A percentile compares a stretch with the other conserved stretches of the same genome.
Conservation (phyloP, 352 stramenopile species). For the Sclerospora graminicola region DNA sequence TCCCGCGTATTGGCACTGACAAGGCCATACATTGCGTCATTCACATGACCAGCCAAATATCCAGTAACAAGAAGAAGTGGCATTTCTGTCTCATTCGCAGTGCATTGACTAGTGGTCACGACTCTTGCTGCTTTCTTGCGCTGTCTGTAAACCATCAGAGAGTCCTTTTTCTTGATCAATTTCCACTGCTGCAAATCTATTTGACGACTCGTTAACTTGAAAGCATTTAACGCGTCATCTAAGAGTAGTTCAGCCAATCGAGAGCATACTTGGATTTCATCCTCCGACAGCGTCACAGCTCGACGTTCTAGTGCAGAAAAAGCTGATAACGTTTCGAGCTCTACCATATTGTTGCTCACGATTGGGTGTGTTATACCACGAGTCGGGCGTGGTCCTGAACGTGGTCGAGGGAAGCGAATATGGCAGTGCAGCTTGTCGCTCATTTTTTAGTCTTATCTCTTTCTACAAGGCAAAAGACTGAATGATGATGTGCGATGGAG, state of each 20-base stretch:
- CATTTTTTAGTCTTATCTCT: too few species aligned
- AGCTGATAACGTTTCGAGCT: slow-evolving; percentile 24
- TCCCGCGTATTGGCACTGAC: slow-evolving; percentile 32
- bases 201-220: slow-evolving; percentile 16
- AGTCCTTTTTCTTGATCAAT: slow-evolving; percentile 49
- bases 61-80: slow-evolving; percentile 39
- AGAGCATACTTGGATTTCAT: slow-evolving; percentile 38
- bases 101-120: slow-evolving; percentile 1
- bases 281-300: slow-evolving; percentile 32
- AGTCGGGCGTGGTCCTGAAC: too few species aligned
- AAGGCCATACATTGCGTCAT: slow-evolving; percentile 56
- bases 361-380: too few species aligned
- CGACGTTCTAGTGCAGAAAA: slow-evolving; percentile 24
- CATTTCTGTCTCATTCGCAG: slow-evolving; percentile 14
- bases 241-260: slow-evolving; percentile 31
- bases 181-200: slow-evolving; percentile 53
- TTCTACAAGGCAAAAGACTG: too few species aligned
- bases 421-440: too few species aligned
- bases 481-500: too few species aligned
- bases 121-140: slow-evolving; percentile 15
- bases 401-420: too few species aligned
- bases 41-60: slow-evolving; percentile 31
- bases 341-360: slow-evolving; percentile 18
- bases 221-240: slow-evolving; percentile 24
- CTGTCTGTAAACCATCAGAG: slow-evolving; percentile 48